Evolutionary conservation across 352 stramenopile genomes (phyloP), one percentile per base, ranked within the genome.

Genomic region (Globisporangium megalacanthum): DNA sequence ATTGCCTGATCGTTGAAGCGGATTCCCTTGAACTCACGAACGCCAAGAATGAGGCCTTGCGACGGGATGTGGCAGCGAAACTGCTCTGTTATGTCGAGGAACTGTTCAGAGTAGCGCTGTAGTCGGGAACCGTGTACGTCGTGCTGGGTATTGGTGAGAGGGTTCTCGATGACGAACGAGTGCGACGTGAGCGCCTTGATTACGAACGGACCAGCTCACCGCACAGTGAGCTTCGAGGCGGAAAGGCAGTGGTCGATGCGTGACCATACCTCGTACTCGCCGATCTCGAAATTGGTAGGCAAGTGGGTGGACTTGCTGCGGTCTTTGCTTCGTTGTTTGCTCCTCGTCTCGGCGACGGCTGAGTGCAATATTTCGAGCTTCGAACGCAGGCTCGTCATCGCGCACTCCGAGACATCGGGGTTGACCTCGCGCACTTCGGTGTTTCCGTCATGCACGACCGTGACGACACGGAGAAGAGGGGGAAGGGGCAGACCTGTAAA

Each of bases 351-450:
- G n/a, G n/a, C n/a, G n/a, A n/a, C n/a, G n/a, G n/a, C n/a, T n/a
- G n/a, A n/a, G n/a, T n/a, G n/a, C n/a, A n/a, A n/a, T n/a, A n/a
- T 45, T 17, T 45, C 39, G 39, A 45, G 39, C 39, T 45, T 45
- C 11, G 4, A 3, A 4, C 3, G 8, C 3, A 45, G 3, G 39
- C 39, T 10, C 5, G 39, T 13, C 9, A 13, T 3, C n/a, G 9
- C n/a, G n/a, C n/a, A 17, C 39, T 45, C 3, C n/a, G 9, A 10
- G 14, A 17, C 39, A 3, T 14, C 39, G 4, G 8, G 39, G 39
- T 45, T 45, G 11, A 10, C 39, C n/a, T 45, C 39, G 39, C 3
- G 3, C 2, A 45, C 39, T 45, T 45, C 11, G 8, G n/a, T n/a
- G n/a, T n/a, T n/a, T 45, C 39, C 39, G n/a, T n/a, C n/a, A n/a